Base-by-base conservation (phyloP, 2,329 filamentous ascomycete species). In the Colletotrichum camelliae region DNA sequence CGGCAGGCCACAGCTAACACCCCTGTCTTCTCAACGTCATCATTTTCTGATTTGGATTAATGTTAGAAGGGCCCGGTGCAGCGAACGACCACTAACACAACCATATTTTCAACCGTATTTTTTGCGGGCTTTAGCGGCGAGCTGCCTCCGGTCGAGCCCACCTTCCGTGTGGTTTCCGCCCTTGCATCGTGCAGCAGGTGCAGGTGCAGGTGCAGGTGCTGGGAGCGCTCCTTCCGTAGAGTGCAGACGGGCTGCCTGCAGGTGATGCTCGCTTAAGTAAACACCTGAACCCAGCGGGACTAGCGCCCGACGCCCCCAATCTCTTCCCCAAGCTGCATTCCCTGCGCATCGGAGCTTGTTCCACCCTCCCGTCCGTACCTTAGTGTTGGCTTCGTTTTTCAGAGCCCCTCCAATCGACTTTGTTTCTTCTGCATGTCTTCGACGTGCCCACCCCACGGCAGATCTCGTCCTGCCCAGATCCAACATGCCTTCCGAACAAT, bases 351-450 rank as follows among this genome's bases (percentile, higher is more conserved):
- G 35, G 33, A 48, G 35, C 57, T 57, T 37, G 62, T 55, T 69
- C 66, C 67, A 35, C 48, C 35, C 67, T 66, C 48, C 62, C 37
- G 57, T 31, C 58, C 57, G n/a, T 43, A 52, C 43, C 43, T 52
- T 52, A 52, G 43, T 52, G 43, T 43, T 62, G 61, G 58, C 61
- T 66, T 29, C 66, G 70, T 60, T 74, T 70, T 58, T 70, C 39
- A 27, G 43, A 7, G 67, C 33, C 60, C 60, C 67, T 74, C 52
- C 48, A 64, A 61, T 68, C 13, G 24, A 69, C 15, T 33, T 75
- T 67, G 39, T 60, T 75, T 75, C 62, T 75, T 75, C 43, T 75
- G 43, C 62, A 64, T 62, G 52, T 64, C 69, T 75, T 75, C 64
- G 39, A 73, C 39, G 9, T 18, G 35, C 6, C 37, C 52, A 31